Conservation (phyloP, 169 alveolate species). For the Eimeria sp. region DNA sequence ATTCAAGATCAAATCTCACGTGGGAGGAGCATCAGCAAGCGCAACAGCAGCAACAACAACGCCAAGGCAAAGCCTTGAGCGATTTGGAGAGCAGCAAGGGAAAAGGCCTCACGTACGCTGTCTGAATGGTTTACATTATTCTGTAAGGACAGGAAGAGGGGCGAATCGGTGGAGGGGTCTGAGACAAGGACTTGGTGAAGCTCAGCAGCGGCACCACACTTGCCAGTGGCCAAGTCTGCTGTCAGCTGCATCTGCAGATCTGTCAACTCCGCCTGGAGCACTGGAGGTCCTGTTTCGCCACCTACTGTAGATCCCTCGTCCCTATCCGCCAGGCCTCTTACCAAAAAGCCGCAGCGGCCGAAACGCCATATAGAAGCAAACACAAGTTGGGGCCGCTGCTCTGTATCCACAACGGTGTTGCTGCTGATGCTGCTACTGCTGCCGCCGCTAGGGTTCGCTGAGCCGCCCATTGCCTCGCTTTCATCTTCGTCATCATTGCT, state of each 20-base stretch:
- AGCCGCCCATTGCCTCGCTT: background rate
- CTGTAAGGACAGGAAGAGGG: conserved; percentile 74
- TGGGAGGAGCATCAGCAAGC: background rate
- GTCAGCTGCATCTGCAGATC: conserved; percentile 51
- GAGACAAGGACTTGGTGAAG: conserved; percentile 76
- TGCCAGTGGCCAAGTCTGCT: conserved; percentile 63
- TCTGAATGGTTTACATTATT: background rate
- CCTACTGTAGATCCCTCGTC: background rate
- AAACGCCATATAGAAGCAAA: conserved; percentile 63
- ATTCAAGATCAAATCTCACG: no score
- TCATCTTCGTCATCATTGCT: background rate
- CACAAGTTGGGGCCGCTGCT: conserved; percentile 8
- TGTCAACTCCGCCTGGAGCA: conserved; percentile 76
- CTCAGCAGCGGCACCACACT: conserved; percentile 73
- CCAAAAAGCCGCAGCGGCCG: conserved; percentile 79
- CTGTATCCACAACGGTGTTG: background rate
- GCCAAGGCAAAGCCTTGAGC: background rate
- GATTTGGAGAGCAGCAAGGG: background rate
- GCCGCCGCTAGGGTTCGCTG: background rate
- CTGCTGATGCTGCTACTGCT: background rate
- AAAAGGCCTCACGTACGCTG: background rate
- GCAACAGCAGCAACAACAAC: background rate
- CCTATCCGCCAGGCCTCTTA: conserved; percentile 5
- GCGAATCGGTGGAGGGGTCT: conserved; percentile 79
- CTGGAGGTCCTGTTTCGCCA: conserved; percentile 54